Percentiles rank a stretch among this genome's conserved stretches.
phyloP scores from a whole-genome alignment of 1,284 basidiomycete species.

The Gastroboletus turbinatus region DNA sequence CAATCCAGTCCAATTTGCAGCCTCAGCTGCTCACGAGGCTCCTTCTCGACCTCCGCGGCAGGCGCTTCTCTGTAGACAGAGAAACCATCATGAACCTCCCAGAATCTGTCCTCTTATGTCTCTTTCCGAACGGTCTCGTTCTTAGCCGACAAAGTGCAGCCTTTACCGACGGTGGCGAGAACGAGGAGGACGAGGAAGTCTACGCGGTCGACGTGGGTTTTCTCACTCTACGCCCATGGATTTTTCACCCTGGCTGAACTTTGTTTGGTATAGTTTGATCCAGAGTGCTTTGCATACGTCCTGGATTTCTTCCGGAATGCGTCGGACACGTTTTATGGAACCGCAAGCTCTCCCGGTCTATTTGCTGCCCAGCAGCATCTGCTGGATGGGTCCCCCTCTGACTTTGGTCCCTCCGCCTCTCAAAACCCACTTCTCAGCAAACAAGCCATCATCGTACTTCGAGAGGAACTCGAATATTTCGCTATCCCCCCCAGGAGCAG shows the following conservation, averaged over 20 bases:
- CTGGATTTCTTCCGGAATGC: conserved; percentile 89
- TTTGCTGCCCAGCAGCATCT: conserved; percentile 81
- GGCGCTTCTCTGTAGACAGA: conserved; percentile 92
- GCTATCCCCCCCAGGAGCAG: conserved; percentile 83
- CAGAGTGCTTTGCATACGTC: conserved; percentile 93
- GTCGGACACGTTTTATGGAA: conserved; percentile 92
- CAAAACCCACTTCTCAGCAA: conserved; percentile 93
- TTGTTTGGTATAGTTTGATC: conserved; percentile 77
- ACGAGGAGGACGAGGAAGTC: conserved; percentile 90
- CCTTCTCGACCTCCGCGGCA: conserved; percentile 89
- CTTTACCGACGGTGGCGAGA: conserved; percentile 69
- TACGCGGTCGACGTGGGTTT: conserved; percentile 91
- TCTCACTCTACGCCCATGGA: conserved; percentile 2
- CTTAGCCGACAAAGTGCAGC: conserved; percentile 83
- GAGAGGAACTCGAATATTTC: conserved; percentile 98
- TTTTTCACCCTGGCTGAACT: conserved; percentile 5
- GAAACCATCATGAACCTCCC: conserved; percentile 99
- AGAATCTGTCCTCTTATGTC: conserved; percentile 93
- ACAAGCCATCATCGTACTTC: conserved; percentile 97
- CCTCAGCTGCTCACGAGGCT: conserved; percentile 84
- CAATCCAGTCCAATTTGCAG: conserved; percentile 70
- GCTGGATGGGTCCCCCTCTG: conserved; percentile 59
- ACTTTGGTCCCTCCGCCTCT: conserved; percentile 62
- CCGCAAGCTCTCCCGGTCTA: conserved; percentile 68
- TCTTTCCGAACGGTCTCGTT: conserved; percentile 97